Evolutionary conservation across 73 alveolate species (phyloP).

Genomic region (Effrenium voratum): DNA sequence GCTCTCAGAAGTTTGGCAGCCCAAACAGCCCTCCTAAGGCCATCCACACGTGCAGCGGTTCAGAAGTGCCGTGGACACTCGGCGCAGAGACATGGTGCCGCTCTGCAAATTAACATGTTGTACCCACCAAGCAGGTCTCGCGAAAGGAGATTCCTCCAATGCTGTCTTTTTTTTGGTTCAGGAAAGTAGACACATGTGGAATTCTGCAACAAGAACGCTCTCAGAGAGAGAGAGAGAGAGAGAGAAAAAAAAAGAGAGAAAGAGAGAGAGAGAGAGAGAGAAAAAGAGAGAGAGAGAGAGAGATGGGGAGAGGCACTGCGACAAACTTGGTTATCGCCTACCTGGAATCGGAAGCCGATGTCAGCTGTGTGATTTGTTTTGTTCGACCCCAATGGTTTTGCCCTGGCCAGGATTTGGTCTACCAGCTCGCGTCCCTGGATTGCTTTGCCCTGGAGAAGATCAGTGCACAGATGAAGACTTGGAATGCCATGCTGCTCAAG

Average conservation of each 20-base stretch:
- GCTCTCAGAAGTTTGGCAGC: not conserved
- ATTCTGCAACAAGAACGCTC: not conserved
- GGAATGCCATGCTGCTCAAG: constrained; percentile 19
- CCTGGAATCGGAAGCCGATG: no score
- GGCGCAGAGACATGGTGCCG: not conserved
- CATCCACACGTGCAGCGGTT: constrained; percentile 7
- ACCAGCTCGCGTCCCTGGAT: not conserved
- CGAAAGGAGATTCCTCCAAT: not conserved
- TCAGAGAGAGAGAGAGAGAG: not conserved
- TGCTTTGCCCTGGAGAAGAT: not conserved
- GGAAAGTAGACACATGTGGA: not conserved
- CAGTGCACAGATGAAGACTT: not conserved
- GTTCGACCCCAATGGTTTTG: not conserved
- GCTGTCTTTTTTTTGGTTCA: not conserved
- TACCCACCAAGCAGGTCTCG: not conserved
- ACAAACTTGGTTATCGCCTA: no score
- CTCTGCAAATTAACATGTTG: not conserved
- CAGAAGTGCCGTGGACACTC: constrained; percentile 1
- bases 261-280: not conserved
- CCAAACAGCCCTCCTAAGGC: not conserved
- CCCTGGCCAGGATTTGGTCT: not conserved
- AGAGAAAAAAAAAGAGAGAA: not conserved
- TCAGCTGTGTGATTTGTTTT: no score
- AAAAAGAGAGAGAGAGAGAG: not conserved
- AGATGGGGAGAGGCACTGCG: not conserved